Conservation (phyloP, 768 basidiomycete genomes). For the Xanthoconium stramineum region DNA sequence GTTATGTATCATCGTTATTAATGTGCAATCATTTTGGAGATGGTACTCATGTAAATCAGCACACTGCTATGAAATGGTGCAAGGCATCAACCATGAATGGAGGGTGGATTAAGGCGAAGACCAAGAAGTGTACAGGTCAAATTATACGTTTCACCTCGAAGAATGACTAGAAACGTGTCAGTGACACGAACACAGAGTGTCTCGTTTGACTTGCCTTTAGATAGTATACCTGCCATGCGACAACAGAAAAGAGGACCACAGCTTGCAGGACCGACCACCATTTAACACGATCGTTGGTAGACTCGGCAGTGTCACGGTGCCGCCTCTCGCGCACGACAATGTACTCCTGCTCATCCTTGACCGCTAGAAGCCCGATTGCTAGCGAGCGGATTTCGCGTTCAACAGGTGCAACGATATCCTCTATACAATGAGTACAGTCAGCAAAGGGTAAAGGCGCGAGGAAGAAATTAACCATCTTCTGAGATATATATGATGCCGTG, state of each 20-base stretch:
- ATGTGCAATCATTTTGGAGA: constrained; percentile 7
- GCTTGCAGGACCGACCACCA: constrained; percentile 98
- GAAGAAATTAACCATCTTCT: constrained; percentile 65
- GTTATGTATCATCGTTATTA: constrained; percentile 17
- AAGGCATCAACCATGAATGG: neutral
- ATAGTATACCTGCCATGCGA: constrained; percentile 98
- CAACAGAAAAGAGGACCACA: constrained; percentile 81
- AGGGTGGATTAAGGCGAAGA: neutral
- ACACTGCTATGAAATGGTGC: neutral
- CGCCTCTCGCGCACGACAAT: constrained; percentile 90
- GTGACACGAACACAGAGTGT: neutral
- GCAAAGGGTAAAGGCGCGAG: neutral
- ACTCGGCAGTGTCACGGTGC: constrained; percentile 93
- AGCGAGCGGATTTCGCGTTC: constrained; percentile 91
- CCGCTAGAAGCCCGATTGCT: constrained; percentile 74
- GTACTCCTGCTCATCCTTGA: constrained; percentile 99
- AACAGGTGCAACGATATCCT: constrained; percentile 88
- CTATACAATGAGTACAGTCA: constrained; percentile 10
- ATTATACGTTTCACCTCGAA: constrained; percentile 91
- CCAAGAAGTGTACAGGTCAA: constrained; percentile 32
- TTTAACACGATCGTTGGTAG: constrained; percentile 91
- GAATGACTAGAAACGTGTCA: constrained; percentile 54
- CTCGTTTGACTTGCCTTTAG: constrained; percentile 59
- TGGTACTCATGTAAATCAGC: neutral
- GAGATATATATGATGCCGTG: constrained; percentile 94